Evolutionary conservation across 78 protist species (phyloP), one percentile per base, ranked within the genome.

Genomic region (Dictyostelium capitatum): DNA sequence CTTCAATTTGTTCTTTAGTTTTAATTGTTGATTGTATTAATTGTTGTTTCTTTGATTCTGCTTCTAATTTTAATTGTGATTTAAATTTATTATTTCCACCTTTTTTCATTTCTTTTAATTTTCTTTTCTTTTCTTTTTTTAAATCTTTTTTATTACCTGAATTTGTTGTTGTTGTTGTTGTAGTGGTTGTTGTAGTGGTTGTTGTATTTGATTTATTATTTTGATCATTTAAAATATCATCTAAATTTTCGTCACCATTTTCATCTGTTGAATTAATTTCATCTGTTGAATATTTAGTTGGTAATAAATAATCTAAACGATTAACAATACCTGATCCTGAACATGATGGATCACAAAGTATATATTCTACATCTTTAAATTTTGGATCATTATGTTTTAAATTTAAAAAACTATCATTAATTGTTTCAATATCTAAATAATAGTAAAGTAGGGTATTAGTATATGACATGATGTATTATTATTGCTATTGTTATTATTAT

Each of bases 321-420:
- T 91, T 91, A 8, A 91, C 95, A 57, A 91, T 91, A 83, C 95
- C 95, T 28, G 95, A 82, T 25, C 95, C 95, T 9, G 90, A 82
- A 19, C 95, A 91, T 30, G 95, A 91, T 57, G 95, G 95, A 82
- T 91, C 95, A 70, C 84, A 77, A 19, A 91, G 25, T 10, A 91
- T 79, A 54, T 91, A 91, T 47, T 91, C 90, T 23, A 91, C 95
- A 77, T 91, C 79, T 30, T 54, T 59, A 54, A 82, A 91, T 74
- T 82, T 91, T 41, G 89, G 92, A 57, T 91, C 95, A 57, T 62
- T 57, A 28, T 57, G 80, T 30, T 53, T 54, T 41, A 77, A 82
- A 67, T 91, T 82, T 43, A 91, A 82, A 73, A 91, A 91, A 79
- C 90, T 91, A 65, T 74, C 90, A 57, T 83, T 83, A 30, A 91